Conservation (phyloP, 2,329 filamentous ascomycete species). For the Xylariaceae sp. region DNA sequence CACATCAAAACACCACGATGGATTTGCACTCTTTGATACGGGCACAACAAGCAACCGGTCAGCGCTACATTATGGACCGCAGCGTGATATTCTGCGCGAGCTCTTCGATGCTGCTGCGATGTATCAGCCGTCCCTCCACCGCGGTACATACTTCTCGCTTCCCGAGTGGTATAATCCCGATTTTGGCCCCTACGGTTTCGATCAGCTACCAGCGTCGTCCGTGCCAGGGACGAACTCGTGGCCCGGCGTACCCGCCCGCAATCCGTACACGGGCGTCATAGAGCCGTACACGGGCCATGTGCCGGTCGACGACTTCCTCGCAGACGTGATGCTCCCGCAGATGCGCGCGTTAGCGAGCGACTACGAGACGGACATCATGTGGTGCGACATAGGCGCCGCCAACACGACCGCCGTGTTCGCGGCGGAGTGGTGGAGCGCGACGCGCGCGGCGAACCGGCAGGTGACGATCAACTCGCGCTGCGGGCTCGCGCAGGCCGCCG, state of each 20-base stretch:
- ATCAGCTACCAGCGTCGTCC: conserved; percentile 36
- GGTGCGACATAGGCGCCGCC: conserved; percentile 54
- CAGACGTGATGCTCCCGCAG: conserved; percentile 52
- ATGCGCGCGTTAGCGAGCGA: conserved; percentile 52
- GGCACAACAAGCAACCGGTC: conserved; percentile 47
- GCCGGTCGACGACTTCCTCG: conserved; percentile 48
- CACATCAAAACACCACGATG: conserved; percentile 55
- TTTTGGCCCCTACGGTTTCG: conserved; percentile 51
- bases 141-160: conserved; percentile 56
- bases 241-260: conserved; percentile 47
- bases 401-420: conserved; percentile 51
- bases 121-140: conserved; percentile 49
- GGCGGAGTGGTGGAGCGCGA: conserved; percentile 49
- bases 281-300: conserved; percentile 52
- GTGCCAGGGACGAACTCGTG: conserved; percentile 42
- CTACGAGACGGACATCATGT: conserved; percentile 55
- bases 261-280: conserved; percentile 49
- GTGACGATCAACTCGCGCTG: conserved; percentile 64
- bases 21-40: conserved; percentile 52
- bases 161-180: conserved; percentile 58
- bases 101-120: conserved; percentile 50
- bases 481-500: conserved; percentile 54
- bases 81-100: conserved; percentile 49
- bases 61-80: conserved; percentile 48
- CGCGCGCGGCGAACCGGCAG: conserved; percentile 49